Base-by-base conservation (phyloP, 23 red algal genomes). In the Chondrus crispus region DNA sequence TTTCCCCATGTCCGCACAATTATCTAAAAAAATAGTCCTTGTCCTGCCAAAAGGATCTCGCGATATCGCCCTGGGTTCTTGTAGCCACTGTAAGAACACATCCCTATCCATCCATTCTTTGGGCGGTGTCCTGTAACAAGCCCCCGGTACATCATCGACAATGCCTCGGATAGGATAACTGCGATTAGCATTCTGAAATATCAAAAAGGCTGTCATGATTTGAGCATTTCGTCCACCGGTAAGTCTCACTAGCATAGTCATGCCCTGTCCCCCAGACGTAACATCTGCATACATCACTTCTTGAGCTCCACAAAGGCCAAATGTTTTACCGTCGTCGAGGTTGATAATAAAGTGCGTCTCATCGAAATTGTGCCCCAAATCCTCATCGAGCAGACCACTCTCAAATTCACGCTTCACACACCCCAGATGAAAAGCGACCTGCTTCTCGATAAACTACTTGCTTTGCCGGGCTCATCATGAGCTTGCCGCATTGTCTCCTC, bases 51-150 rank as follows among this genome's bases (percentile, higher is more conserved):
- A 5, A n/a, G n/a, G n/a, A n/a, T n/a, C n/a, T n/a, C 14, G 26
- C 14, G 5, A 8, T 43, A 76, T 46, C 4, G 44, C 71, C 4
- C 71, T 4, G 5, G 71, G 71, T 38, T 76, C 71, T 12, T 43
- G 5, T 20, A 76, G 26, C 71, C 71, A 83, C 40, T 50, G 4
- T 28, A 62, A 5, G 32, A 83, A 58, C 42, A 83, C 9, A 6
- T 4, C 46, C 9, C n/a, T 32, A 60, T 83, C 78, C 78, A 83
- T 83, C 78, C 78, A 83, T 35, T 47, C 78, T 38, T 60, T 83
- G 24, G 45, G 45, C 40, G 26, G 3, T 24, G 33, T 53, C n/a
- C 78, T 40, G 55, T 83, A 83, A 20, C 32, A 62, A 40, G 55
- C 47, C 9, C 78, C 78, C 5, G 46, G 46, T 19, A 83, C 78